Evolutionary conservation across 2,329 filamentous ascomycete species (phyloP), one percentile per base, ranked within the genome.

Genomic region (Clathrospora elynae): DNA sequence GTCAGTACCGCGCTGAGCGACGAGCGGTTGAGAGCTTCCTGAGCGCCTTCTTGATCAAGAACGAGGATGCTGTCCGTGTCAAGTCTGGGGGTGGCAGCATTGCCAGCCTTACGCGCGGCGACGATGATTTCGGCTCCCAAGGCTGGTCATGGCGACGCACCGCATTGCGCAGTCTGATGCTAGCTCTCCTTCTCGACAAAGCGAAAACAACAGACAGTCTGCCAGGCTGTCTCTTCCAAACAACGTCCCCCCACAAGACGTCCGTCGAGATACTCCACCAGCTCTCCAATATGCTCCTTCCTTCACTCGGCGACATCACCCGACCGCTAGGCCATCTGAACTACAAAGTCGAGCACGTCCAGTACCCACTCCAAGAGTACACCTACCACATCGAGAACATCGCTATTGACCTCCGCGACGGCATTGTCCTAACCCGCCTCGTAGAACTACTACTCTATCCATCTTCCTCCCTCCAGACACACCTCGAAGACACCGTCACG

Each of bases 351-450:
- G 59, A 62, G 3, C 76, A 81, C 56, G 65, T 73, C 6, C 83
- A 86, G 57, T 74, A 78, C 46, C 75, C 76, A 2, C 71, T 85
- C 5, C 74, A 83, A 48, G 83, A 86, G 62, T 81, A 80, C 50
- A 68, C 73, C 1, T 85, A 83, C 57, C 67, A 68, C 25, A 77
- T 86, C 40, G 68, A 73, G 6, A 85, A 85, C 52, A 71, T 86
- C 16, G 83, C 82, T 1, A 75, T 82, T 6, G 83, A 85, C 55
- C 70, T 86, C 14, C 76, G 83, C 22, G 79, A 85, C 57, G 83
- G 83, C 1, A 73, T 85, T 6, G 68, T 79, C 30, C 63, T 86
- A n/a, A 78, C 79, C 4, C 75, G 78, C 35, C 71, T 85, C 7
- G 78, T 83, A 1, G 83, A 86, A 51, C 49, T 84, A 1, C 62